Percentiles rank a stretch among this genome's conserved stretches.
phyloP scores from a whole-genome alignment of 352 stramenopile genomes.

The Pythium grandisporangium region DNA sequence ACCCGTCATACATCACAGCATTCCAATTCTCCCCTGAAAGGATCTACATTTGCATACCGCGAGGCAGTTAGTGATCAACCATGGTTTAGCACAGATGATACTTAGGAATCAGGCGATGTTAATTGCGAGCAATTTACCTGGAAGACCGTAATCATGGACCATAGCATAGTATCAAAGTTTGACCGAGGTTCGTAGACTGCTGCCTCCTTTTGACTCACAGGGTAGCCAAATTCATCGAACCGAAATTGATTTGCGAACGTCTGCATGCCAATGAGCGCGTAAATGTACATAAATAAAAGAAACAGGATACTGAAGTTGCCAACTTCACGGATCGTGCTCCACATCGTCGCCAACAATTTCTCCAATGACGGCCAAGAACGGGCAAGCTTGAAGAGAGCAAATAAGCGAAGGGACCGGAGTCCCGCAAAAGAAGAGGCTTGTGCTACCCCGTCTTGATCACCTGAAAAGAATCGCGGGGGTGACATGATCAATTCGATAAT shows the following conservation, averaged over 20 bases:
- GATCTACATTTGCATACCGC: too few species aligned
- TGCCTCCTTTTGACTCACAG: constrained; percentile 22
- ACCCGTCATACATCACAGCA: constrained; percentile 83
- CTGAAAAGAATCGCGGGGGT: not conserved
- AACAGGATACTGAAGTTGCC: constrained; percentile 1
- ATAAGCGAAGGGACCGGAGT: constrained; percentile 44
- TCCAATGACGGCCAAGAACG: constrained; percentile 62
- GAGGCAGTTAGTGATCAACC: too few species aligned
- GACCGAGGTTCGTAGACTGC: constrained; percentile 8
- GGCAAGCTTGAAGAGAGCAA: constrained; percentile 72
- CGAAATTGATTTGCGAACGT: constrained; percentile 75
- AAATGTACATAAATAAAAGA: constrained; percentile 68
- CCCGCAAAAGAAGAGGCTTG: constrained; percentile 14
- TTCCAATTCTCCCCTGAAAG: constrained; percentile 93
- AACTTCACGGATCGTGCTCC: constrained; percentile 19
- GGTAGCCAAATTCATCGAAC: constrained; percentile 13
- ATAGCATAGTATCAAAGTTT: constrained; percentile 20
- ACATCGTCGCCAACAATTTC: constrained; percentile 54
- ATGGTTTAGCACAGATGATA: too few species aligned
- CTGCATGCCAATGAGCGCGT: constrained; percentile 73
- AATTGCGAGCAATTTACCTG: too few species aligned
- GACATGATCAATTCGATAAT: not conserved
- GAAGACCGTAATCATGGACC: constrained; percentile 22
- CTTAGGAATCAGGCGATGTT: too few species aligned
- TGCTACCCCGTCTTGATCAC: not conserved